Conservation (phyloP, 345 rosid species). For the Brassica rapa region DNA sequence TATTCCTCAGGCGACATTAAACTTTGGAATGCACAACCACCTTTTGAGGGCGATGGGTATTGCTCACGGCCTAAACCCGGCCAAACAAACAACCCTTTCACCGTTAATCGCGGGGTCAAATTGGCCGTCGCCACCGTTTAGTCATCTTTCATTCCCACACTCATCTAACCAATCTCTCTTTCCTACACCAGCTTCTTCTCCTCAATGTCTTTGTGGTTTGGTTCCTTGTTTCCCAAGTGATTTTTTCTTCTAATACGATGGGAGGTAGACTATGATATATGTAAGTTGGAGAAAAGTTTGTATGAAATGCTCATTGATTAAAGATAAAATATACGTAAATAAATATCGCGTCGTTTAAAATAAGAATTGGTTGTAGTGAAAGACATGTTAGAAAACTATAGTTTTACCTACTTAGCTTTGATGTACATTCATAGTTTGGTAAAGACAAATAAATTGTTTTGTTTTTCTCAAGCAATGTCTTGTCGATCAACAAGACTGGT, state of each 20-base stretch:
- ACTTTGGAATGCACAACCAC: conserved; percentile 20
- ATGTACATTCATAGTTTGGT: conserved; percentile 38
- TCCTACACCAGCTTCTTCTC: conserved; percentile 13
- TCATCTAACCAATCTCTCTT: conserved; percentile 3
- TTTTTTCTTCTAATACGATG: background rate
- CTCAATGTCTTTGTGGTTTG: conserved; percentile 9
- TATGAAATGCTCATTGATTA: background rate
- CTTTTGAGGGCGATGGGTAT: conserved; percentile 18
- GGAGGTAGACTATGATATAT: conserved; percentile 16
- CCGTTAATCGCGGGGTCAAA: background rate
- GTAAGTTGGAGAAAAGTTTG: conserved; percentile 12
- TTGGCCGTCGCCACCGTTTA: conserved; percentile 24
- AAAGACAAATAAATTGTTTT: conserved; percentile 13
- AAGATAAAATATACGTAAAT: too few relatives aligned
- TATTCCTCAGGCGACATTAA: conserved; percentile 5
- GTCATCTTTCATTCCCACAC: conserved; percentile 9
- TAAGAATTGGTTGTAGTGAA: conserved; percentile 23
- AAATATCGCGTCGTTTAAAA: background rate
- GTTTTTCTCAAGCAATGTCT: conserved; percentile 1
- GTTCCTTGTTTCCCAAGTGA: conserved; percentile 22
- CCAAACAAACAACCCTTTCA: background rate
- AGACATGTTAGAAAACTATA: conserved; percentile 15
- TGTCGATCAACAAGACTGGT: background rate
- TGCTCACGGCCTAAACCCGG: conserved; percentile 11
- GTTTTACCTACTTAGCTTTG: conserved; percentile 28